Percentiles rank a stretch among this genome's conserved stretches.
Conservation (phyloP, 495 filamentous ascomycete genomes). For the Xylaria telfairii region DNA sequence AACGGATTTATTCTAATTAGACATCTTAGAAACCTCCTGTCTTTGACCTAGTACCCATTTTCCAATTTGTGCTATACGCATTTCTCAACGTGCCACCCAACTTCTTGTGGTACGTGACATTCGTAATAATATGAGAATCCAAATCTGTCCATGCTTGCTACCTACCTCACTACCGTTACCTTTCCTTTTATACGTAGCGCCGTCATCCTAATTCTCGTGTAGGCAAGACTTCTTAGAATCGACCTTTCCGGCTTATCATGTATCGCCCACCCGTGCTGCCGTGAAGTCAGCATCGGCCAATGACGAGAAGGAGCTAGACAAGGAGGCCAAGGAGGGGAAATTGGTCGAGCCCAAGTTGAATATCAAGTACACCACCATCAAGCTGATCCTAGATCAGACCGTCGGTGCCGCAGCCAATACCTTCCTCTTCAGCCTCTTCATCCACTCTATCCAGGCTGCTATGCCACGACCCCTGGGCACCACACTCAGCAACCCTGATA, state of each 20-base stretch:
- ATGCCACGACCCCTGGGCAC: slow-evolving; percentile 39
- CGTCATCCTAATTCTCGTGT: background rate
- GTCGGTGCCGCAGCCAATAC: slow-evolving; percentile 79
- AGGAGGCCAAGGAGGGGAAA: slow-evolving; percentile 45
- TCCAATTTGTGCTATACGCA: slow-evolving; percentile 81
- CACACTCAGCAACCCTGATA: slow-evolving; percentile 33
- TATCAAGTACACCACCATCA: slow-evolving; percentile 74
- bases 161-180: background rate
- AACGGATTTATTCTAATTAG: slow-evolving; percentile 10
- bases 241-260: slow-evolving; percentile 53
- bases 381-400: slow-evolving; percentile 84
- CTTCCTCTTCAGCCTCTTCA: slow-evolving; percentile 66
- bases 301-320: slow-evolving; percentile 51
- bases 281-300: slow-evolving; percentile 46
- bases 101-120: slow-evolving; percentile 76
- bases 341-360: slow-evolving; percentile 62
- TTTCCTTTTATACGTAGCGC: background rate
- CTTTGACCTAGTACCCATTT: slow-evolving; percentile 67
- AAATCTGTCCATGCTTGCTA: background rate
- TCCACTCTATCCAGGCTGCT: slow-evolving; percentile 46
- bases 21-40: slow-evolving; percentile 52
- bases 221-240: slow-evolving; percentile 60
- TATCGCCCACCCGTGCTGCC: slow-evolving; percentile 43
- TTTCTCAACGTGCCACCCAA: slow-evolving; percentile 82
- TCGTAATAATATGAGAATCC: background rate